These are phyloP conservation scores for Pseudogymnoascus sp. DNA, from an alignment of 2,329 filamentous ascomycete species.

Conservation along the genomic window DNA sequence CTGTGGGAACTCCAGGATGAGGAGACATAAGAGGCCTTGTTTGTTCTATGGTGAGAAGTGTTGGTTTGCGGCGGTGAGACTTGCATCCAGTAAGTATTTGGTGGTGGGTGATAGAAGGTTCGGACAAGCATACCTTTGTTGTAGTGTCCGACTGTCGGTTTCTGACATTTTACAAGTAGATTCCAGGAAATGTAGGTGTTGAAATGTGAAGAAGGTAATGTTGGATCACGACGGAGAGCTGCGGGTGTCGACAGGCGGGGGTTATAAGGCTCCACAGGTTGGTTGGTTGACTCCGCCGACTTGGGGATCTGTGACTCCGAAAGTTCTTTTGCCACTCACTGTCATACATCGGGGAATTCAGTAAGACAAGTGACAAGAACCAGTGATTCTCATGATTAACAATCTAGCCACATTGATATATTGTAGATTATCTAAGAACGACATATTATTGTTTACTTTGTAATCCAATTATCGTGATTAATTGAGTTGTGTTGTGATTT, in stretches of 20 bases:
- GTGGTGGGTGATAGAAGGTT: neutral
- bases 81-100: neutral
- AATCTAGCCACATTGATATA: neutral
- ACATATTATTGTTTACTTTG: neutral
- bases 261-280: neutral
- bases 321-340: conserved; percentile 1
- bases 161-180: conserved; percentile 1
- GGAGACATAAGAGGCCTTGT: conserved; percentile 3
- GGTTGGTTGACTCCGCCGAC: neutral
- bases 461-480: neutral
- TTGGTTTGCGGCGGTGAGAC: neutral
- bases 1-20: neutral
- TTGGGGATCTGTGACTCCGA: neutral
- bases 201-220: conserved; percentile 5
- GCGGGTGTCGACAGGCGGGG: neutral
- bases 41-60: neutral
- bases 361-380: neutral
- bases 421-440: neutral
- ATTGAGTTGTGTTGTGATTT: neutral
- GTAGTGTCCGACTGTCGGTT: neutral
- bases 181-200: neutral
- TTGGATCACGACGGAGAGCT: neutral
- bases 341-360: neutral
- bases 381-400: neutral
- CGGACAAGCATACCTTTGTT: conserved; percentile 1